Base-by-base conservation (phyloP, 2,329 filamentous ascomycete species). In the Emmonsiellopsis sp. region DNA sequence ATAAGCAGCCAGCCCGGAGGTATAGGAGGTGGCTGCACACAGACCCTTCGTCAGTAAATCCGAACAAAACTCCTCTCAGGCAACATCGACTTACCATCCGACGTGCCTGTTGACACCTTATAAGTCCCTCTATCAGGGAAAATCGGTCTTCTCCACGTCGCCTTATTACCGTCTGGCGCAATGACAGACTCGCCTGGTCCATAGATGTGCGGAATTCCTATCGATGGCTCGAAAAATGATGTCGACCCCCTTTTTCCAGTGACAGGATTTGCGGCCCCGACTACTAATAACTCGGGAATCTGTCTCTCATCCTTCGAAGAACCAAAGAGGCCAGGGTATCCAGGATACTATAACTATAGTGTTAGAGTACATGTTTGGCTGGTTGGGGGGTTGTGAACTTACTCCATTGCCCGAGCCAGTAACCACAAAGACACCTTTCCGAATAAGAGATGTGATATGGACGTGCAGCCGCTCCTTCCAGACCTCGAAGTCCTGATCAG, bases 1-100 rank as follows among this genome's bases (percentile, higher is more conserved):
- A 50, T 55, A 55, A 31, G 54, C 54, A 30, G 54, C 54, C 32
- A 55, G 54, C 9, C 50, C 54, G 26, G 54, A 50, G 30, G 50
- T 50, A 34, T 53, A 46, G 5, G 54, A 50, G 45, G 50, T 53
- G 32, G 54, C 54, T 55, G n/a, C n/a, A 42, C 44, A 32, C 38
- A 30, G 20, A 45, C 32, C 1, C 44, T 8, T 11, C 32, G 50
- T 50, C 42, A 52, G 45, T 26, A 5, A 45, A 55, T 11, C 5
- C 10, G 11, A 32, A 53, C 26, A 45, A 41, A 34, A 9, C 6
- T 15, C 37, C 43, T 13, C 32, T 30, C 16, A 38, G 9, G 7
- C 49, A 38, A 26, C 15, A 38, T 52, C 37, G 48, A 46, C 50
- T 44, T 54, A 55, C 51, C 53, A 41, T 31, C 38, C 40, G 53